Conservation (phyloP, 2,329 filamentous ascomycete species). For the Alternaria brassicicola region DNA sequence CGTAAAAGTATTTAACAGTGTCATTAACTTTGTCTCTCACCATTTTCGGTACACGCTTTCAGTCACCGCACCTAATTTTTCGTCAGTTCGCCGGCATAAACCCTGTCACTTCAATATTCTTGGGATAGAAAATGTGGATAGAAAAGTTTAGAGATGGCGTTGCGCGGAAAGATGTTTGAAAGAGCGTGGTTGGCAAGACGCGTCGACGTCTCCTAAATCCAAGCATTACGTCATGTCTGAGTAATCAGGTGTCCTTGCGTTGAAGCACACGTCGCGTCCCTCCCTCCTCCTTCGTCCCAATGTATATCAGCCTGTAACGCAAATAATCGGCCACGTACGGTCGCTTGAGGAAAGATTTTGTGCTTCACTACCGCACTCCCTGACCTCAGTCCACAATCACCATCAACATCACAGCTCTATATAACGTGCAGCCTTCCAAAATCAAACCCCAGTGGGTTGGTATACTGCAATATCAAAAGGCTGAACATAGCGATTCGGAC, state of each 20-base stretch:
- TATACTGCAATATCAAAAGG: background rate
- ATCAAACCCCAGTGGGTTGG: background rate
- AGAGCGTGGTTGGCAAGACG: background rate
- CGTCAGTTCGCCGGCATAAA: background rate
- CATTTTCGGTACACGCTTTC: background rate
- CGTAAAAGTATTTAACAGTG: background rate
- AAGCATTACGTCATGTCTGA: background rate
- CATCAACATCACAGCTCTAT: background rate
- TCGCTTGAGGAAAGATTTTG: fast-evolving
- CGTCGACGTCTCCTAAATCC: background rate
- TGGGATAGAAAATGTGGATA: background rate
- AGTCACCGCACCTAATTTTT: background rate
- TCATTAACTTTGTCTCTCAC: background rate
- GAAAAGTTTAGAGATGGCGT: background rate
- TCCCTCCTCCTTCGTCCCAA: background rate
- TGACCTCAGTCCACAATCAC: background rate
- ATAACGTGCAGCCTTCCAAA: background rate
- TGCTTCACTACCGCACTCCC: background rate
- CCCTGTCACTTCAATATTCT: background rate
- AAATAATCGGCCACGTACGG: background rate
- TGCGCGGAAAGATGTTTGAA: background rate
- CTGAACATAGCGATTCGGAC: background rate
- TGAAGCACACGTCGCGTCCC: background rate
- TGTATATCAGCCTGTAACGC: background rate
- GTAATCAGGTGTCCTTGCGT: background rate